Percentiles rank a stretch among this genome's conserved stretches.
phyloP scores from a whole-genome alignment of 2,329 filamentous ascomycete species.

The Thielaviopsis ethacetica region DNA sequence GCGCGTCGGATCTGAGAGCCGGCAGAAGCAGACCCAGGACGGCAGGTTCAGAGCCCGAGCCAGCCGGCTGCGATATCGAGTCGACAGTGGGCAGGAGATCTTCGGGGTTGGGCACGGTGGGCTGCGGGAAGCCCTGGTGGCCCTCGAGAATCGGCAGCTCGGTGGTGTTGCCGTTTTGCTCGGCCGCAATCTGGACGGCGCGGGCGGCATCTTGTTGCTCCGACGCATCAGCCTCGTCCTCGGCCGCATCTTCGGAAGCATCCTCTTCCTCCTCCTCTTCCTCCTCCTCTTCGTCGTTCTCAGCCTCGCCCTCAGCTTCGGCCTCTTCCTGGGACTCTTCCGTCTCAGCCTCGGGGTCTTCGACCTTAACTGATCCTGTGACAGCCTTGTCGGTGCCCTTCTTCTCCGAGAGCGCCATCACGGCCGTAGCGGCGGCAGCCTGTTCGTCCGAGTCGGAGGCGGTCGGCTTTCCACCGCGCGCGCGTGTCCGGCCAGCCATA shows the following conservation, averaged over 20 bases:
- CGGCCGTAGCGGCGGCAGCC: constrained; percentile 10
- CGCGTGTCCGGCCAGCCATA: constrained; percentile 11
- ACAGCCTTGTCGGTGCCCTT: background rate
- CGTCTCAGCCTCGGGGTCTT: constrained; percentile 3
- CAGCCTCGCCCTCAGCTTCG: constrained; percentile 1
- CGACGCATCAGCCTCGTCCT: background rate
- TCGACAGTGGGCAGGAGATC: constrained; percentile 7
- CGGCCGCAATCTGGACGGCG: constrained; percentile 6
- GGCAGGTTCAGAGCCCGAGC: constrained; percentile 10
- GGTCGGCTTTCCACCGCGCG: constrained; percentile 6
- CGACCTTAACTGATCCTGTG: background rate
- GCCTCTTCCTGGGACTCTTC: background rate
- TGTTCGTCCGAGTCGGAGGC: constrained; percentile 8
- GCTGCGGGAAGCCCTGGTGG: constrained; percentile 11
- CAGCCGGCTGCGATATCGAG: background rate
- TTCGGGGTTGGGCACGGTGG: constrained; percentile 10
- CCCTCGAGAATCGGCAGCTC: constrained; percentile 14
- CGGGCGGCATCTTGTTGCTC: constrained; percentile 8
- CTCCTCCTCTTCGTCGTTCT: constrained; percentile 5
- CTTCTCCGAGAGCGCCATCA: constrained; percentile 10
- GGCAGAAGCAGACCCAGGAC: constrained; percentile 16
- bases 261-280: constrained; percentile 1
- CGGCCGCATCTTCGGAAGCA: background rate
- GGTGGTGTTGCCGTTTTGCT: constrained; percentile 12
- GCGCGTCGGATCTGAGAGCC: constrained; percentile 17